phyloP scores from a whole-genome alignment of 352 stramenopile genomes.

The Globisporangium sylvaticum region DNA sequence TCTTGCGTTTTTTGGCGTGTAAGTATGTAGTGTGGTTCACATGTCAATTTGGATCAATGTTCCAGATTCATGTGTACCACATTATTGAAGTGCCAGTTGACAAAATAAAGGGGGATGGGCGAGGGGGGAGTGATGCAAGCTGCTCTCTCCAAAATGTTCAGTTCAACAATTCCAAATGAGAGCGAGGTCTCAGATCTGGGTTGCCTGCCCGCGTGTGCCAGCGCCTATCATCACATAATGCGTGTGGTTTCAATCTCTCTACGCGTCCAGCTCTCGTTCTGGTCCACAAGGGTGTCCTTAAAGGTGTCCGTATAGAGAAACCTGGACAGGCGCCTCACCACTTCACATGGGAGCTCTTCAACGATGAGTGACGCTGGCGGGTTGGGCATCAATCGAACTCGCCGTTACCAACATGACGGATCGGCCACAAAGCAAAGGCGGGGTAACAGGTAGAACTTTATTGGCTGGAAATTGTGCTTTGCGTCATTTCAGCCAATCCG shows the following conservation, averaged over 20 bases:
- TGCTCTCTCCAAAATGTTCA: too few relatives aligned
- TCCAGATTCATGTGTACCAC: too few relatives aligned
- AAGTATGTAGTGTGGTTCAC: not conserved
- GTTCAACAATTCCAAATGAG: not conserved
- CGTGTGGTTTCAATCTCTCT: not conserved
- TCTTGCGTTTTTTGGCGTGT: too few relatives aligned
- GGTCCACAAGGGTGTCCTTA: not conserved
- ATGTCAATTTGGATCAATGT: too few relatives aligned
- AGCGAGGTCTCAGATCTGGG: not conserved
- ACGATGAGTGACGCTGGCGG: not conserved
- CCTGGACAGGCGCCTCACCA: not conserved
- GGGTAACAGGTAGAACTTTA: not conserved
- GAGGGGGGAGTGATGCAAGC: too few relatives aligned
- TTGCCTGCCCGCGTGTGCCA: too few relatives aligned
- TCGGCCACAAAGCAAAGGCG: not conserved
- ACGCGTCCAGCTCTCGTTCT: not conserved
- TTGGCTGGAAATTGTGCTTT: not conserved
- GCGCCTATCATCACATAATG: not conserved
- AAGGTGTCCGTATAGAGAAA: not conserved
- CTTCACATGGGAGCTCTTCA: slow-evolving; percentile 3
- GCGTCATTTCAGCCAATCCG: not conserved
- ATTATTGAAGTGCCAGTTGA: too few relatives aligned
- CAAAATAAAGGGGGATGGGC: too few relatives aligned
- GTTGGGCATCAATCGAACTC: not conserved
- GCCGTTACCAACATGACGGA: not conserved